Evolutionary conservation across 176 grass and related monocot species (phyloP).

Genomic region (barley (Hordeum vulgare)): MorexV3_pseudomolecules_assembly NC_058520.1:558459726-558460225

Average conservation of each 20-base stretch:
- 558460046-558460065: constrained; percentile 21
- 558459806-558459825: too few relatives aligned
- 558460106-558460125: not conserved
- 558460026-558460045: constrained; percentile 17
- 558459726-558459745: too few relatives aligned
- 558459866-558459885: too few relatives aligned
- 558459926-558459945: not conserved
- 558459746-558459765: too few relatives aligned
- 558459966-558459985: not conserved
- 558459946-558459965: not conserved
- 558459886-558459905: not conserved
- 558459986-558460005: not conserved
- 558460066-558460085: not conserved
- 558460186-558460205: constrained; percentile 11
- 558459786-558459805: too few relatives aligned
- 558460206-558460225: not conserved
- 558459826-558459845: too few relatives aligned
- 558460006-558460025: constrained; percentile 5
- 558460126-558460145: not conserved
- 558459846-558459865: not conserved
- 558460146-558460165: not conserved
- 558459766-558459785: too few relatives aligned
- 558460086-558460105: not conserved
- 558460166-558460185: not conserved
- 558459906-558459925: not conserved